Percentiles rank a stretch among this genome's conserved stretches.
Conservation (phyloP, 306 rosid species). For the Carpinus fangiana region DNA sequence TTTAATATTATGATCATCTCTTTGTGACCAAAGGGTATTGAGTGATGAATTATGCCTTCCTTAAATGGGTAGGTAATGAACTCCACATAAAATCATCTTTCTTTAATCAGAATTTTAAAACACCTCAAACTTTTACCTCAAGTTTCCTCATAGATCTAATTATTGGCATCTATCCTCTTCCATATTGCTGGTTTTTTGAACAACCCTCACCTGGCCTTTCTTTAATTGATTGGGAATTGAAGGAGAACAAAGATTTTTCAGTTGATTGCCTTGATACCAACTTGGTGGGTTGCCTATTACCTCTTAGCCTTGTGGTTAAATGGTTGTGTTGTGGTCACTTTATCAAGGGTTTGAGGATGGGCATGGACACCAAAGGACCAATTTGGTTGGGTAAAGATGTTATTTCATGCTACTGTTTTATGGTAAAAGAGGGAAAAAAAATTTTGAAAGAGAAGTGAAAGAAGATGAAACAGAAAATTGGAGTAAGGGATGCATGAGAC, state of each 20-base stretch:
- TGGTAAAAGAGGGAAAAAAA: background rate
- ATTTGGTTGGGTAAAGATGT: background rate
- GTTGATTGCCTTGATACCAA: background rate
- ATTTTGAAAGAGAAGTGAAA: background rate
- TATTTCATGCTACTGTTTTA: background rate
- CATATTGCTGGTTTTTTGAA: background rate
- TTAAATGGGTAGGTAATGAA: background rate
- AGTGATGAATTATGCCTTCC: background rate
- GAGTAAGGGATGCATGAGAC: background rate
- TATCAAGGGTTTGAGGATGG: background rate
- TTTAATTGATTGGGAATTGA: background rate
- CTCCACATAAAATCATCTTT: background rate
- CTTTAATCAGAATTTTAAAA: background rate
- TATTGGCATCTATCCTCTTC: background rate
- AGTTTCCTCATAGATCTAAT: background rate
- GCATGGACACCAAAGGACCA: background rate
- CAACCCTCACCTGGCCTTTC: background rate
- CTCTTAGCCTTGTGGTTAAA: background rate
- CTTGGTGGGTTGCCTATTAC: background rate
- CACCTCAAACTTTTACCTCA: background rate
- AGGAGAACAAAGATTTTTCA: background rate
- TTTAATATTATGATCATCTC: background rate
- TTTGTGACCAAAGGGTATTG: background rate
- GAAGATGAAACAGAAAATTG: background rate
- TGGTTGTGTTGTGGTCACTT: background rate